A percentile compares a stretch with the other conserved stretches of the same genome.
Conservation (phyloP, 306 rosid genomes). For the Dalbergia cultrata region DNA sequence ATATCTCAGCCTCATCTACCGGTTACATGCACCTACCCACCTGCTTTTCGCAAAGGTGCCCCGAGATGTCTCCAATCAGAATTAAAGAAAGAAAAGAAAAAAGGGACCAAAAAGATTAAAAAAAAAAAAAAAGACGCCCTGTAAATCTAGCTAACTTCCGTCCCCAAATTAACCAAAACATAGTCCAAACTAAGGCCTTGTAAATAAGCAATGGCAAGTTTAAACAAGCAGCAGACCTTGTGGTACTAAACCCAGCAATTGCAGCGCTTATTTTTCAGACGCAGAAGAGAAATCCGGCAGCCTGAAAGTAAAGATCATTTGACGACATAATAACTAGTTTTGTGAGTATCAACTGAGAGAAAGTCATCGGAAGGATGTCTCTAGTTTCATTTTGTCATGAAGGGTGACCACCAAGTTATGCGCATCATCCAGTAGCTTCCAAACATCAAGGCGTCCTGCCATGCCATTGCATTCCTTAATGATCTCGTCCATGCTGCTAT, state of each 20-base stretch:
- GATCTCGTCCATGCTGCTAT: conserved; percentile 99
- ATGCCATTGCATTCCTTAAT: conserved; percentile 97
- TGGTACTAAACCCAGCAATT: conserved; percentile 24
- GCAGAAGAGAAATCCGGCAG: conserved; percentile 43
- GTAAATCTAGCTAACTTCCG: conserved; percentile 46
- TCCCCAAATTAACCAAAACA: conserved; percentile 35
- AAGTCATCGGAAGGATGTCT: conserved; percentile 67
- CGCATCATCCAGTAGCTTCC: conserved; percentile 98
- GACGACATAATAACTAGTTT: conserved; percentile 43
- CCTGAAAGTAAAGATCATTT: conserved; percentile 18
- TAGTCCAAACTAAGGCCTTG: conserved; percentile 12
- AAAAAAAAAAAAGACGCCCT: not conserved
- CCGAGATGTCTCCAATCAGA: conserved; percentile 42
- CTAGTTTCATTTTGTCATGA: conserved; percentile 92
- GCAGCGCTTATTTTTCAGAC: conserved; percentile 35
- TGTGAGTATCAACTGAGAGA: conserved; percentile 29
- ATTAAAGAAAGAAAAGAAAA: not conserved
- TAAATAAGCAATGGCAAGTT: conserved; percentile 37
- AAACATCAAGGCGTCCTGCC: conserved; percentile 95
- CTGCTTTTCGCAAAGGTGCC: conserved; percentile 50
- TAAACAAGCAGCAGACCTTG: conserved; percentile 42
- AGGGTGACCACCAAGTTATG: conserved; percentile 94
- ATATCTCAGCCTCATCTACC: conserved; percentile 47
- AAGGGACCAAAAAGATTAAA: not conserved
- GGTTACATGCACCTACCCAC: conserved; percentile 49